Conservation (phyloP, 768 basidiomycete genomes). For the Lanmaoa pseudosensibilis region DNA sequence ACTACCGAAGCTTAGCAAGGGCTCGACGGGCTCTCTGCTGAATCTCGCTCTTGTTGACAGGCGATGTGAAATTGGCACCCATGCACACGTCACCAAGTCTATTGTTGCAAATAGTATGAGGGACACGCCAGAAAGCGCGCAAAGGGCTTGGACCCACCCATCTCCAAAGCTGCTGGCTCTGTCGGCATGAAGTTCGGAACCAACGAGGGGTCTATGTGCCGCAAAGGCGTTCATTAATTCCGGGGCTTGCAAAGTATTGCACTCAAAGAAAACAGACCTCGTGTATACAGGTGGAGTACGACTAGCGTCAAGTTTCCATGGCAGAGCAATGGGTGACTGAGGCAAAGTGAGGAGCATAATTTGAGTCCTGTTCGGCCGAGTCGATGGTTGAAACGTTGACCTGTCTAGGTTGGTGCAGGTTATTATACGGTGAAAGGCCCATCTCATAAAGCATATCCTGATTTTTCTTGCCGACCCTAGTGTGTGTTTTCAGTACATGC, state of each 20-base stretch:
- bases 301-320: background rate
- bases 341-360: background rate
- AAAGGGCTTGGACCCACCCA: conserved; percentile 2
- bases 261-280: background rate
- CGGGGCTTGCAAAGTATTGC: background rate
- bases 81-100: conserved; percentile 6
- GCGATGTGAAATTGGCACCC: conserved; percentile 11
- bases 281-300: background rate
- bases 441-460: no score
- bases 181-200: conserved; percentile 16
- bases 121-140: background rate
- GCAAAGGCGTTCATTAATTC: background rate
- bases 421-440: no score
- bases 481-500: no score
- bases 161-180: conserved; percentile 3
- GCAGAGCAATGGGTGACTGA: background rate
- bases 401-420: no score
- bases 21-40: conserved; percentile 4
- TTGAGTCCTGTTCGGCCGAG: background rate
- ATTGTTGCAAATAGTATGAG: background rate
- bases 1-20: conserved; percentile 13
- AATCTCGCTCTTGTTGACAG: background rate
- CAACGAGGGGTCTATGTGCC: conserved; percentile 12
- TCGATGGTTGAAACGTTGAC: no score
- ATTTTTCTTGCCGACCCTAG: no score